These are phyloP conservation scores for Pichia exigua DNA, from an alignment of 805 yeast genomes.

Conservation along the genomic window DNA sequence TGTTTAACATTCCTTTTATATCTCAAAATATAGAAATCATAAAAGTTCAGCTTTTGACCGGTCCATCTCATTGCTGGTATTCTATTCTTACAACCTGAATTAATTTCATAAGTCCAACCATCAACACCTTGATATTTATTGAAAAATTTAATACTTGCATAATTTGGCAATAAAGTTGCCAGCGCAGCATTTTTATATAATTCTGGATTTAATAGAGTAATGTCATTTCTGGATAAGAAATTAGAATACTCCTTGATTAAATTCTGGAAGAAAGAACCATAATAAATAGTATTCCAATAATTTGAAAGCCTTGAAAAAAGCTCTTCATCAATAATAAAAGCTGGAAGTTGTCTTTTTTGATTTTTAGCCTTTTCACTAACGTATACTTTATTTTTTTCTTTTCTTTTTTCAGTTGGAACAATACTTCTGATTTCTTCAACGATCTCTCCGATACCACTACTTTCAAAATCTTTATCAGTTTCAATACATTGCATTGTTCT, in stretches of 20 bases:
- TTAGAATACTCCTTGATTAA: background rate
- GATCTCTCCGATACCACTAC: background rate
- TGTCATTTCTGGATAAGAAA: background rate
- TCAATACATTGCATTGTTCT: background rate
- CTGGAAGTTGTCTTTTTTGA: conserved; percentile 1
- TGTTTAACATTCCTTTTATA: conserved; percentile 2
- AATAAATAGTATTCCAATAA: background rate
- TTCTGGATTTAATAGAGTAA: background rate
- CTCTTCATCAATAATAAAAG: background rate
- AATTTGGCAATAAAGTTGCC: conserved; percentile 5
- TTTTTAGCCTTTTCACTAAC: background rate
- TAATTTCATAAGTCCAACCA: conserved; percentile 9
- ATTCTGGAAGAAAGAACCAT: background rate
- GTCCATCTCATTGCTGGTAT: conserved; percentile 7
- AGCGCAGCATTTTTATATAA: background rate
- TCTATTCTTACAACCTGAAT: background rate
- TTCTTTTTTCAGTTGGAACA: too few relatives aligned
- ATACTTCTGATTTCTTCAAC: background rate
- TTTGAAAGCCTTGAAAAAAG: background rate
- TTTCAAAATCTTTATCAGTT: background rate
- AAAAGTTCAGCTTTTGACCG: conserved; percentile 8
- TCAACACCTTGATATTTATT: conserved; percentile 1
- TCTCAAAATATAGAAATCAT: conserved; percentile 16
- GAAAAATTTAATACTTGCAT: background rate
- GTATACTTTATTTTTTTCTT: too few relatives aligned